Percentiles rank a stretch among this genome's conserved stretches.
phyloP scores from a whole-genome alignment of 345 rosid genomes.

The Melaleuca alternifolia region DNA sequence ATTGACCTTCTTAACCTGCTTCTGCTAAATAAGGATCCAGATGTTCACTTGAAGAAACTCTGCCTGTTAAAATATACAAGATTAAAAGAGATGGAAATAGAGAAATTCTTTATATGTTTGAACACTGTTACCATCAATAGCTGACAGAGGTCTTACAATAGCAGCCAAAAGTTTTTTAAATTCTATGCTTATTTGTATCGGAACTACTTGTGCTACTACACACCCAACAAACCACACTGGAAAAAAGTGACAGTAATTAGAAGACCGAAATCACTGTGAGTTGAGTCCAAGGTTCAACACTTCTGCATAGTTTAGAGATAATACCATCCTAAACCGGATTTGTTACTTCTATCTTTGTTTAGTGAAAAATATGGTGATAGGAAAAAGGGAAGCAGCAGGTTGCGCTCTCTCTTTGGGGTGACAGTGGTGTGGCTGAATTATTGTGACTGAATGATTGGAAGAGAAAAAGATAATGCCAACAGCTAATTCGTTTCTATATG shows the following conservation, averaged over 20 bases:
- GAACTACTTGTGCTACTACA: neutral
- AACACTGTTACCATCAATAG: neutral
- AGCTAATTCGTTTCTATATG: neutral
- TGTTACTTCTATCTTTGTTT: neutral
- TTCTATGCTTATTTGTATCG: neutral
- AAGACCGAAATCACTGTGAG: neutral
- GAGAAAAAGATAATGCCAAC: neutral
- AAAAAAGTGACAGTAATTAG: neutral
- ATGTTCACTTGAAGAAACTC: neutral
- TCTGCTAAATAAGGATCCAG: neutral
- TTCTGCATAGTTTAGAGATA: neutral
- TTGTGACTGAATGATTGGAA: neutral
- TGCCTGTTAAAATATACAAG: neutral
- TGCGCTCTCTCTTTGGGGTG: neutral
- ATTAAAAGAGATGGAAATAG: neutral
- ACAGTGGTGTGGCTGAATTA: neutral
- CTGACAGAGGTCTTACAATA: neutral
- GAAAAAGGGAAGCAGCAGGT: neutral
- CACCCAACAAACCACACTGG: neutral
- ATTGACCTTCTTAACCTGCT: neutral
- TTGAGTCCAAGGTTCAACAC: neutral
- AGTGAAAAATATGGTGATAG: neutral
- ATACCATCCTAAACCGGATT: neutral
- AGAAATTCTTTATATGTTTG: neutral
- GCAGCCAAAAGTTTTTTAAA: neutral